Evolutionary conservation across 164 flowering plant genomes (phyloP).

Genomic region (Nymphaea colorata): DNA sequence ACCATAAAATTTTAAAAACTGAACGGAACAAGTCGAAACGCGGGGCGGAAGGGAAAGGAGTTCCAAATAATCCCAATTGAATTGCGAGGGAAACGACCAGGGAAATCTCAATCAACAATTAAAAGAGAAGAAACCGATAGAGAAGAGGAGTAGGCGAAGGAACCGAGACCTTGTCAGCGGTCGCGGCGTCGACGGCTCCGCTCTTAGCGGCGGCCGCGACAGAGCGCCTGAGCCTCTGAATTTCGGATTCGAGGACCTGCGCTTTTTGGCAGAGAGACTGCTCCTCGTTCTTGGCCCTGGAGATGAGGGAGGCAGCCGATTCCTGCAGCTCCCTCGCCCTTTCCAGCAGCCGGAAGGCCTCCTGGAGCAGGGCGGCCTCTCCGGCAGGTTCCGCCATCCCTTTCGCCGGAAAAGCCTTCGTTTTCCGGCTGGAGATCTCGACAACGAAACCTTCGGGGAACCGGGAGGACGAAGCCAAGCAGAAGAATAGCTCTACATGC

Average conservation of each 20-base stretch:
- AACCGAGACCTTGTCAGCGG: neutral
- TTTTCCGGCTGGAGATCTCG: no score
- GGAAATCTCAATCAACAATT: neutral
- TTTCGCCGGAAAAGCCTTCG: neutral
- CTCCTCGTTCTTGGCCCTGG: conserved; percentile 42
- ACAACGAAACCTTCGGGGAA: no score
- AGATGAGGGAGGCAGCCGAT: conserved; percentile 36
- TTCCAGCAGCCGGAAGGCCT: conserved; percentile 22
- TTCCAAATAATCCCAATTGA: neutral
- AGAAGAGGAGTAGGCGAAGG: neutral
- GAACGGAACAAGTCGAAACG: no score
- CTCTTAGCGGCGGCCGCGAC: neutral
- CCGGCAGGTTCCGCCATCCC: neutral
- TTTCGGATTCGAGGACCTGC: conserved; percentile 35
- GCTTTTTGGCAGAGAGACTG: conserved; percentile 52
- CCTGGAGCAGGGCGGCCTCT: neutral
- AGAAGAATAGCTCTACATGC: no score
- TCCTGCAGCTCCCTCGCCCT: conserved; percentile 74
- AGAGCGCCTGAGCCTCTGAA: conserved; percentile 18
- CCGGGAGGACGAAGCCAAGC: no score
- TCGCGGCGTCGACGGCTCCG: neutral
- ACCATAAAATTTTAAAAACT: neutral
- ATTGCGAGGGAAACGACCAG: neutral
- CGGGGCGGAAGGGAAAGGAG: neutral
- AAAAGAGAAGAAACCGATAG: neutral